Percentiles rank a stretch among this genome's conserved stretches.
These are phyloP conservation scores for Bipolaris sorokiniana DNA, from an alignment of 2,329 filamentous ascomycete species.

Conservation along the genomic window DNA sequence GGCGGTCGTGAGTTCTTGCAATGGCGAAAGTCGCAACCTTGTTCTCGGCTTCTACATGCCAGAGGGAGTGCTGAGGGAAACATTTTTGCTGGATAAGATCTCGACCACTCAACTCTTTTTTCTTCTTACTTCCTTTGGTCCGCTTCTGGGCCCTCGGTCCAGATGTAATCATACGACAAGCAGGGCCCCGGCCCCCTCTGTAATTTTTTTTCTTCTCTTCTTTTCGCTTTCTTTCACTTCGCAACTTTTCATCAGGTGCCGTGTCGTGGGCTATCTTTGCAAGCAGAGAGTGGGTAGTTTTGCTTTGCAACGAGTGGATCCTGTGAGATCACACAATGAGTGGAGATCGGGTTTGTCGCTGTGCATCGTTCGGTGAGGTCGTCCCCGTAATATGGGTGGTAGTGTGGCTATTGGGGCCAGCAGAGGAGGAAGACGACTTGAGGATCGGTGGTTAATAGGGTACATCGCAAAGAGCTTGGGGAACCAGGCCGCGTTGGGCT, in stretches of 20 bases:
- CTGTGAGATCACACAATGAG: not conserved
- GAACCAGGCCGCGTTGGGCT: not conserved
- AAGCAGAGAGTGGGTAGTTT: not conserved
- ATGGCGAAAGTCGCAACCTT: too few relatives aligned
- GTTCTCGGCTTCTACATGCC: too few relatives aligned
- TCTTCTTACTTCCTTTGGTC: too few relatives aligned
- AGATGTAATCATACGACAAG: too few relatives aligned
- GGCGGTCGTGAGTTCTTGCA: too few relatives aligned
- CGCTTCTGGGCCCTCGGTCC: too few relatives aligned
- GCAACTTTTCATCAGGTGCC: too few relatives aligned
- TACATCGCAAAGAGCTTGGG: slow-evolving; percentile 1
- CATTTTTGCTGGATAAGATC: too few relatives aligned
- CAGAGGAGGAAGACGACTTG: slow-evolving; percentile 6
- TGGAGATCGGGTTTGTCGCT: slow-evolving; percentile 3
- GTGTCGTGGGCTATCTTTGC: not conserved
- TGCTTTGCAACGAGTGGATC: not conserved
- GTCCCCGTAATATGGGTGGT: not conserved
- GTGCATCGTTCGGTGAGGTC: slow-evolving; percentile 1
- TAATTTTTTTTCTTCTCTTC: not conserved
- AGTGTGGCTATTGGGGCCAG: not conserved
- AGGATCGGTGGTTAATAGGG: slow-evolving; percentile 12
- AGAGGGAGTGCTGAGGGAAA: too few relatives aligned
- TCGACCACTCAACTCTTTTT: too few relatives aligned
- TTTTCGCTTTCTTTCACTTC: too few relatives aligned
- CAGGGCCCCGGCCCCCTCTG: not conserved